Evolutionary conservation across 495 filamentous ascomycete genomes (phyloP).

Genomic region (Lophium mytilinum): DNA sequence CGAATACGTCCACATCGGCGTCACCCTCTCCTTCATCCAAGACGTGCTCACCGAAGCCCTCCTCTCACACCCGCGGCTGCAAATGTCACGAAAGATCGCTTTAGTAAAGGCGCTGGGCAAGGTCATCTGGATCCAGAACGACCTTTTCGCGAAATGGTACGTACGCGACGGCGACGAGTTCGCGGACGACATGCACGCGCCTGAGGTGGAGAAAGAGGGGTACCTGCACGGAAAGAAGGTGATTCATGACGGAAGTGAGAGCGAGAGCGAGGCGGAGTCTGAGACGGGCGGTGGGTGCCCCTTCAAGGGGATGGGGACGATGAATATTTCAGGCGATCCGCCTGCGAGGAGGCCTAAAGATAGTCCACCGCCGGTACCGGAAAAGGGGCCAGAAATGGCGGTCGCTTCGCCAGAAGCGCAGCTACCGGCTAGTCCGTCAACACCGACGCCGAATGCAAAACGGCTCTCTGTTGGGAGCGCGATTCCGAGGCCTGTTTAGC

Average conservation of each 20-base stretch:
- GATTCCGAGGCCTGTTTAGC: conserved; percentile 1
- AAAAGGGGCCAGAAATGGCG: background rate
- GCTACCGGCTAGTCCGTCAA: background rate
- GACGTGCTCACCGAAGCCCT: conserved; percentile 68
- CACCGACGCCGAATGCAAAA: background rate
- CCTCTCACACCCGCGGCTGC: conserved; percentile 57
- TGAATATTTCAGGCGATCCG: background rate
- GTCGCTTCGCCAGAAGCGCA: background rate
- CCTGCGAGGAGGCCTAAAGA: background rate
- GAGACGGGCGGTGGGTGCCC: conserved; percentile 12
- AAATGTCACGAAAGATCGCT: conserved; percentile 55
- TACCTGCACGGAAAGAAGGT: conserved; percentile 47
- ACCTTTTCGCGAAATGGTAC: conserved; percentile 71
- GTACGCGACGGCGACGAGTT: conserved; percentile 65
- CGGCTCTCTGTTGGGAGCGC: background rate
- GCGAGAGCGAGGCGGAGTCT: conserved; percentile 14
- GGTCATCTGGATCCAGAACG: conserved; percentile 68
- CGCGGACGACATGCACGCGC: conserved; percentile 47
- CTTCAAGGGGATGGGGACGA: conserved; percentile 6
- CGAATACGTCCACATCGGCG: conserved; percentile 69
- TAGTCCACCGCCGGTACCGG: background rate
- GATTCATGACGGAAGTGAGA: conserved; percentile 30
- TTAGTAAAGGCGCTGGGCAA: conserved; percentile 57
- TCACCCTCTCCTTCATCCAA: conserved; percentile 58
- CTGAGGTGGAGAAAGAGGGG: conserved; percentile 53